Conservation (phyloP, 306 rosid species). For the Casuarina glauca region DNA sequence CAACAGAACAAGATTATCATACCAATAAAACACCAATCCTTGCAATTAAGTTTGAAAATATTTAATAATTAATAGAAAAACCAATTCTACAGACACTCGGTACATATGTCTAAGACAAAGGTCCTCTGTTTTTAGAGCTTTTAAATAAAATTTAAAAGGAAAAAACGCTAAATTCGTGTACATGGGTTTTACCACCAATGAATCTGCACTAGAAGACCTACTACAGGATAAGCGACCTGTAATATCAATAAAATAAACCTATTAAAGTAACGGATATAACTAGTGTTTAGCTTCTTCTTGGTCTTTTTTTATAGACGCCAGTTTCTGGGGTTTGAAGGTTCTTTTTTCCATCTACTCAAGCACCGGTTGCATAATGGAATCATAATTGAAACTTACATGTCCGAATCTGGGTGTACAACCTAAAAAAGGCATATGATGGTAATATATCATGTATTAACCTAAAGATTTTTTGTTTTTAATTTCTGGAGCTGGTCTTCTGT, state of each 20-base stretch:
- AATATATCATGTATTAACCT: conserved; percentile 35
- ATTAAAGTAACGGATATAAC: conserved; percentile 8
- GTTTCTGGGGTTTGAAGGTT: conserved; percentile 19
- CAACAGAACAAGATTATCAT: neutral
- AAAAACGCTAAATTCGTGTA: conserved; percentile 31
- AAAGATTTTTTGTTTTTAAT: conserved; percentile 50
- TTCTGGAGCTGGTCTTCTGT: conserved; percentile 64
- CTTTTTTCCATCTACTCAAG: conserved; percentile 8
- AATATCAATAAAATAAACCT: neutral
- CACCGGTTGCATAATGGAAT: conserved; percentile 17
- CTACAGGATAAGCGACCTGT: conserved; percentile 7
- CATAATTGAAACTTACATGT: conserved; percentile 48
- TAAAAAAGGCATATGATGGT: conserved; percentile 15
- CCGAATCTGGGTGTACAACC: conserved; percentile 26
- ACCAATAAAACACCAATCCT: neutral
- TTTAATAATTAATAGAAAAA: neutral
- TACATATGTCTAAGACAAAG: neutral
- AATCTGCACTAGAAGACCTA: conserved; percentile 34
- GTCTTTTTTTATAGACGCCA: conserved; percentile 2
- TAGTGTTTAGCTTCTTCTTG: conserved; percentile 14
- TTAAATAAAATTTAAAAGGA: conserved; percentile 22
- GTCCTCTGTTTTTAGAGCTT: conserved; percentile 19
- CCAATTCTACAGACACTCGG: neutral
- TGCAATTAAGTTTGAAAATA: neutral
- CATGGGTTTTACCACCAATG: conserved; percentile 29